These are phyloP conservation scores for Geotrichum carabidarum DNA, from an alignment of 1,139 yeast species.

Conservation along the genomic window DNA sequence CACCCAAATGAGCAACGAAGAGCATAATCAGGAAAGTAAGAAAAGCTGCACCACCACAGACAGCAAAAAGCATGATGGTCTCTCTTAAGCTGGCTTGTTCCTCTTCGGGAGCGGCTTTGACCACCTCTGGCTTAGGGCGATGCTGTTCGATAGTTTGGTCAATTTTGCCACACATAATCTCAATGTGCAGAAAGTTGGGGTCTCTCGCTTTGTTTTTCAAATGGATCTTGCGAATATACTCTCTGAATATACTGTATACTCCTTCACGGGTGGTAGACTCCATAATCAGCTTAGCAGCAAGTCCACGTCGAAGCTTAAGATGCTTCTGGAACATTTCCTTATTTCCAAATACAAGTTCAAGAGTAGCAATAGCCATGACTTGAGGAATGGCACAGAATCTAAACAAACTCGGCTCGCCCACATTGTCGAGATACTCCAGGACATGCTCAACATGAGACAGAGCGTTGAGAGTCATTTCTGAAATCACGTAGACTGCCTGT, in stretches of 20 bases:
- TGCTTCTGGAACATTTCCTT: conserved; percentile 62
- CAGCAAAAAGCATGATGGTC: conserved; percentile 23
- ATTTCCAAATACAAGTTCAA: conserved; percentile 81
- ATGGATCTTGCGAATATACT: conserved; percentile 71
- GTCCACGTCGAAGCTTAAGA: conserved; percentile 90
- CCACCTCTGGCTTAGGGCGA: conserved; percentile 24
- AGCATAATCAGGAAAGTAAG: conserved; percentile 28
- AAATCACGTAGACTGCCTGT: conserved; percentile 59
- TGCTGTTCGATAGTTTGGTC: conserved; percentile 71
- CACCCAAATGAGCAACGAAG: conserved; percentile 27
- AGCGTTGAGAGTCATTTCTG: conserved; percentile 76
- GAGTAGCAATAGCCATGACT: conserved; percentile 95
- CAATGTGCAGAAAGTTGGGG: conserved; percentile 81
- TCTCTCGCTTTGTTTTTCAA: conserved; percentile 72
- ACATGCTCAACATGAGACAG: conserved; percentile 74
- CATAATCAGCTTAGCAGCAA: conserved; percentile 72
- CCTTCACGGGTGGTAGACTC: conserved; percentile 70
- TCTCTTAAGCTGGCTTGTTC: conserved; percentile 22
- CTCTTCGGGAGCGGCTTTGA: conserved; percentile 16
- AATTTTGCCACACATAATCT: conserved; percentile 79
- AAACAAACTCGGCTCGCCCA: conserved; percentile 78
- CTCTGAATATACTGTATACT: conserved; percentile 68
- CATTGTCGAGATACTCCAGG: conserved; percentile 66
- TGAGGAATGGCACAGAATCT: conserved; percentile 96
- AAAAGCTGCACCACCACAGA: conserved; percentile 25